Evolutionary conservation across 2,329 filamentous ascomycete species (phyloP).

Genomic region (Cladosporium sp.): DNA sequence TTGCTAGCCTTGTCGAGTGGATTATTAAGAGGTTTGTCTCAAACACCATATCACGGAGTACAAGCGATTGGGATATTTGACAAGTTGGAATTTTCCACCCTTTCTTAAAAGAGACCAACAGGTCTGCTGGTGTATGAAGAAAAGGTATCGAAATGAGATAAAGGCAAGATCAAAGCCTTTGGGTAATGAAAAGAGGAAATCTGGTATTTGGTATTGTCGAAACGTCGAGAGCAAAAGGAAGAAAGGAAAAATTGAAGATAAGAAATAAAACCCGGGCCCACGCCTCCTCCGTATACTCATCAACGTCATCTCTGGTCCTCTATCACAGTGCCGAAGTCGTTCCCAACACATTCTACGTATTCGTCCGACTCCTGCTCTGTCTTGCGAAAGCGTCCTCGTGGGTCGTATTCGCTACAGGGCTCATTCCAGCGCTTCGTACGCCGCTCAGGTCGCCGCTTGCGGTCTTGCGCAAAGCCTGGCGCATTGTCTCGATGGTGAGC

Average conservation of each 20-base stretch:
- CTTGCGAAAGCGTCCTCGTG: conserved; percentile 7
- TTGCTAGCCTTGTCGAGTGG: too few relatives aligned
- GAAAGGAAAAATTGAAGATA: background rate
- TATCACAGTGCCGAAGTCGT: background rate
- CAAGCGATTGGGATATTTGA: too few relatives aligned
- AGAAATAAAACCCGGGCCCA: background rate
- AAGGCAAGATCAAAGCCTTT: too few relatives aligned
- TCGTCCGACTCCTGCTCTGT: conserved; percentile 8
- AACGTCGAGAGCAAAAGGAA: background rate
- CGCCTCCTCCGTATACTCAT: background rate
- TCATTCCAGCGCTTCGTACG: conserved; percentile 7
- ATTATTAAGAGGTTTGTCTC: too few relatives aligned
- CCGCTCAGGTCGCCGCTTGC: conserved; percentile 69
- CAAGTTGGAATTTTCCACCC: too few relatives aligned
- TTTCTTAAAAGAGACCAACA: too few relatives aligned
- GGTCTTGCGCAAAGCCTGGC: conserved; percentile 79
- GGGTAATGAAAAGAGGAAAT: background rate
- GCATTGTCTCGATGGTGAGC: conserved; percentile 89
- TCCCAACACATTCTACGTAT: background rate
- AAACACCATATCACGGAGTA: too few relatives aligned
- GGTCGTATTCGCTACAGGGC: background rate
- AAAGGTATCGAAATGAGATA: too few relatives aligned
- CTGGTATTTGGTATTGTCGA: background rate
- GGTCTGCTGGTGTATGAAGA: too few relatives aligned
- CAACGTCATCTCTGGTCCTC: background rate